Base-by-base conservation (phyloP, 2,329 filamentous ascomycete species). In the Torrubiellomyces zombiae region DNA sequence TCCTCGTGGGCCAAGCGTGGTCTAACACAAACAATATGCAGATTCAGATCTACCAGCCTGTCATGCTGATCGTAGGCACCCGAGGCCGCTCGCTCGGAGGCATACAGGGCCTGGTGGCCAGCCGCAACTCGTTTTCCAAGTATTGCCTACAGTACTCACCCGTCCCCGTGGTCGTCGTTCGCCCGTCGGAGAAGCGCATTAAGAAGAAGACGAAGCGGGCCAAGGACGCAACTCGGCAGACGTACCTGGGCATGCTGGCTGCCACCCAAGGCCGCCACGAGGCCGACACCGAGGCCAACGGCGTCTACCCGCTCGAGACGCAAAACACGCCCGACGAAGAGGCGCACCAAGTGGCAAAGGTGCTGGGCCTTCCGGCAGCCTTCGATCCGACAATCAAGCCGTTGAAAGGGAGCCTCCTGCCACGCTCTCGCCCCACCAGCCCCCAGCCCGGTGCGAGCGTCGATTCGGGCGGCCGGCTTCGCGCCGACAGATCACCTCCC, bases 121-220 rank as follows among this genome's bases (percentile, higher is more conserved):
- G 64, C 16, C 56, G 63, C 21, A 89, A 82, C 34, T 89, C 79
- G 0, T 85, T 93, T 21, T 91, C 81, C 14, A 93, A 93, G 45
- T 94, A 93, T 52, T 93, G 85, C 42, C 63, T 93, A 9, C 85
- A 94, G 45, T 85, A 92, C 47, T 92, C 80, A 2, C 83, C 85
- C 0, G 80, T 94, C 2, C 85, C 85, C 1, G 85, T 93, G 6
- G 85, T 93, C 16, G 85, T 94, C 16, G 85, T 93, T 7, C 70
- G 85, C 4, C 83, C 85, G 18, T 78, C 76, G 16, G 77, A 79
- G 32, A 91, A 91, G 54, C 75, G 85, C 12, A 69, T 80, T 43
- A 89, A 89, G 53, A 91, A 91, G 56, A 91, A 89, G 52, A 65
- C 67, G 30, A 93, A 93, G 56, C 73, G 85, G 16, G 66, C 72